Conservation (phyloP, 768 basidiomycete genomes). For the Flagelloscypha sp. region DNA sequence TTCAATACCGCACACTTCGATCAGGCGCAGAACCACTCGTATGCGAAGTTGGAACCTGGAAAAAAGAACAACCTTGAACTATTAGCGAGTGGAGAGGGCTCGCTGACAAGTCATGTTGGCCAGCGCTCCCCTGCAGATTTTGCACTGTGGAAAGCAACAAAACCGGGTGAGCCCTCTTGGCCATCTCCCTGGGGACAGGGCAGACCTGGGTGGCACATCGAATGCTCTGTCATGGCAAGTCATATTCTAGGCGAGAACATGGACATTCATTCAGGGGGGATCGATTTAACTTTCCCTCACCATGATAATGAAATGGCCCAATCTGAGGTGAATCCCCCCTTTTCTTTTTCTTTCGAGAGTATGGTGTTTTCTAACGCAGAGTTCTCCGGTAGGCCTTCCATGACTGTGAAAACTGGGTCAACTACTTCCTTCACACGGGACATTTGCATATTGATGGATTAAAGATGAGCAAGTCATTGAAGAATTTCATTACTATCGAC, state of each 20-base stretch:
- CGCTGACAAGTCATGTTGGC: constrained; percentile 46
- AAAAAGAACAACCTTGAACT: constrained; percentile 89
- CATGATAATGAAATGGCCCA: constrained; percentile 99
- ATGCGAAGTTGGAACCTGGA: constrained; percentile 94
- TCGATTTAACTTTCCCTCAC: constrained; percentile 97
- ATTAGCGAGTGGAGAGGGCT: constrained; percentile 84
- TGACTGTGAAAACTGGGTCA: constrained; percentile 88
- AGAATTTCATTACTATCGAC: constrained; percentile 98
- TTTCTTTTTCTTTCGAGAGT: constrained; percentile 10
- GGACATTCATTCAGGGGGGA: constrained; percentile 97
- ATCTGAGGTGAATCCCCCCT: constrained; percentile 58
- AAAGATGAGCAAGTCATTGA: constrained; percentile 98
- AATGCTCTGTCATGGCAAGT: constrained; percentile 97
- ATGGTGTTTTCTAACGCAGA: constrained; percentile 9
- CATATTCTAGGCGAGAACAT: constrained; percentile 83
- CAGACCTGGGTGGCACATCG: constrained; percentile 99
- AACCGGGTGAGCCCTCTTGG: constrained; percentile 96
- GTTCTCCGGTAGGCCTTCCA: constrained; percentile 70
- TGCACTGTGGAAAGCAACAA: constrained; percentile 96
- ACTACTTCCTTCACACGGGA: constrained; percentile 97
- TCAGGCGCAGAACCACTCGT: constrained; percentile 64
- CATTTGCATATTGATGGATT: constrained; percentile 97
- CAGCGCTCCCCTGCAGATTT: constrained; percentile 87
- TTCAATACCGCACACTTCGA: constrained; percentile 86
- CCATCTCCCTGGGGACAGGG: constrained; percentile 92